Conservation (phyloP, 129 eudicot genomes). For the Erigeron canadensis region DNA sequence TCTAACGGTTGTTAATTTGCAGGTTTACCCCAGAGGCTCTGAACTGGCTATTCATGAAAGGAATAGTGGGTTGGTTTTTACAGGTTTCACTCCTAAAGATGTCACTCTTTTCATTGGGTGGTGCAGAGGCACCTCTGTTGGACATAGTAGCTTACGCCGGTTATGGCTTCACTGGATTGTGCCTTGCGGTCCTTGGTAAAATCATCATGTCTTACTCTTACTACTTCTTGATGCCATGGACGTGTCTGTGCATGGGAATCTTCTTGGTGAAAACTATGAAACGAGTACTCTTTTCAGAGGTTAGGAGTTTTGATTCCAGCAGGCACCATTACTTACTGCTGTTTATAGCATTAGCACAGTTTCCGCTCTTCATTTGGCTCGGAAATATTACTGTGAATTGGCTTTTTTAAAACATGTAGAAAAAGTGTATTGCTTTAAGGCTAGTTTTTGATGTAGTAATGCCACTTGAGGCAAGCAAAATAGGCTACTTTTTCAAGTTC, state of each 20-base stretch:
- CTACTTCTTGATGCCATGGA: constrained; percentile 57
- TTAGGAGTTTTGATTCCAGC: constrained; percentile 51
- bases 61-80: constrained; percentile 61
- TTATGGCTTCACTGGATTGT: constrained; percentile 56
- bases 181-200: constrained; percentile 50
- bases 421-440: constrained; percentile 23
- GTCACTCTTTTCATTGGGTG: constrained; percentile 54
- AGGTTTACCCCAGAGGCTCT: constrained; percentile 70
- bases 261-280: constrained; percentile 56
- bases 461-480: constrained; percentile 17
- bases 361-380: constrained; percentile 55
- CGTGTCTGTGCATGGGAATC: constrained; percentile 55
- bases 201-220: constrained; percentile 47
- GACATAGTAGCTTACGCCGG: constrained; percentile 73
- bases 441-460: constrained; percentile 22
- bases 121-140: constrained; percentile 68
- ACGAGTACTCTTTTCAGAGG: constrained; percentile 49
- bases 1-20: constrained; percentile 6
- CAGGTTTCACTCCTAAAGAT: constrained; percentile 54
- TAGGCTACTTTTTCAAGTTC: constrained; percentile 19
- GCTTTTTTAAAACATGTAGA: constrained; percentile 41
- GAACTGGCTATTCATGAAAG: constrained; percentile 63
- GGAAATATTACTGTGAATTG: constrained; percentile 47
- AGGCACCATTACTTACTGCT: constrained; percentile 55
- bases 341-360: constrained; percentile 52